These are phyloP conservation scores for Saccharomycopsis crataegensis DNA, from an alignment of 1,139 yeast genomes.

Conservation along the genomic window DNA sequence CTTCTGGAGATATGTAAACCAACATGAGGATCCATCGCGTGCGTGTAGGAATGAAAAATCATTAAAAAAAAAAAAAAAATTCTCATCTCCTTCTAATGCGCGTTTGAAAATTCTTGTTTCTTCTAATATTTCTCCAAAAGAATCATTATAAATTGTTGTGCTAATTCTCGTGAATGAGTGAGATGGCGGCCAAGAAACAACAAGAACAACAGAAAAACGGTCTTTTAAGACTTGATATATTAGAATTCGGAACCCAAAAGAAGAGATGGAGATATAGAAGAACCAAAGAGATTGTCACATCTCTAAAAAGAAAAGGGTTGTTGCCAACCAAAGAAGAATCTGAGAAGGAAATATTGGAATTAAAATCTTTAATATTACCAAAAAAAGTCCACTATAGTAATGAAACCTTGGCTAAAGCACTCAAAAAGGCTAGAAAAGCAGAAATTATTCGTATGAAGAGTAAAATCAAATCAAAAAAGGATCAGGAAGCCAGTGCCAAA, in stretches of 20 bases:
- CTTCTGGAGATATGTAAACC: too few relatives aligned
- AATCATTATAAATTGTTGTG: too few relatives aligned
- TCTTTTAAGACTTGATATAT: conserved; percentile 30
- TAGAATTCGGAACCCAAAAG: conserved; percentile 29
- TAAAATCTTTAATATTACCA: conserved; percentile 40
- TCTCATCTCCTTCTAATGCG: background rate
- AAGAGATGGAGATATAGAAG: conserved; percentile 37
- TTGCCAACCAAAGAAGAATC: conserved; percentile 35
- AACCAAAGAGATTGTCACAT: conserved; percentile 40
- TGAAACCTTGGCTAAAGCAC: conserved; percentile 35
- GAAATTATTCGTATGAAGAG: conserved; percentile 10
- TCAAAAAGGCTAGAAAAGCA: conserved; percentile 30
- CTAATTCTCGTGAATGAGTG: too few relatives aligned
- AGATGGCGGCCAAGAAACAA: background rate
- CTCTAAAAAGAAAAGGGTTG: conserved; percentile 43
- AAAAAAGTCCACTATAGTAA: conserved; percentile 45
- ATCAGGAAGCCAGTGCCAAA: conserved; percentile 16
- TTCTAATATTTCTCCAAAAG: too few relatives aligned
- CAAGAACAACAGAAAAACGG: background rate
- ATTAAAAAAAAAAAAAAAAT: background rate
- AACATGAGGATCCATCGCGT: too few relatives aligned
- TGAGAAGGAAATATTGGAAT: conserved; percentile 33
- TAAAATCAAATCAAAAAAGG: conserved; percentile 19
- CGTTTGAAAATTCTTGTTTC: too few relatives aligned
- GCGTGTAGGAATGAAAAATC: background rate